These are phyloP conservation scores for Gymnopilus junonius DNA, from an alignment of 768 basidiomycete genomes.

Conservation along the genomic window DNA sequence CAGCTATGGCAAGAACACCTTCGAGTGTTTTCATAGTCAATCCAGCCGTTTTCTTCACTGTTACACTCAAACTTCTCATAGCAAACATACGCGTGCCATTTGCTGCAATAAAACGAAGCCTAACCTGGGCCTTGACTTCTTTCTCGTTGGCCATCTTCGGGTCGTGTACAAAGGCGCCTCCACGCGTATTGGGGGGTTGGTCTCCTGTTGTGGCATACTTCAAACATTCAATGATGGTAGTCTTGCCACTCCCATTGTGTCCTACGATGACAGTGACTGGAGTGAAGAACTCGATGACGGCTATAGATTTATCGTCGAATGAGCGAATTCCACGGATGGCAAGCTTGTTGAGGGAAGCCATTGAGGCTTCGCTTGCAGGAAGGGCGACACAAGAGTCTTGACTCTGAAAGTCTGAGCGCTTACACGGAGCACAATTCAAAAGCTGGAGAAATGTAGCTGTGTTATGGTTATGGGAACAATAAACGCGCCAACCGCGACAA, in stretches of 20 bases:
- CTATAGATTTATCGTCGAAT: conserved; percentile 93
- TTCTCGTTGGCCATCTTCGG: conserved; percentile 99
- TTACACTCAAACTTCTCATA: conserved; percentile 89
- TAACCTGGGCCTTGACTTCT: conserved; percentile 98
- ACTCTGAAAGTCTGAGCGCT: background rate
- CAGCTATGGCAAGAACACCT: conserved; percentile 79
- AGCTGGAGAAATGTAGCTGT: background rate
- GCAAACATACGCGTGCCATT: conserved; percentile 92
- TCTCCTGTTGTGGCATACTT: conserved; percentile 99
- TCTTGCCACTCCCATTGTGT: conserved; percentile 98
- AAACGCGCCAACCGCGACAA: conserved; percentile 3
- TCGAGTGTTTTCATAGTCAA: conserved; percentile 98
- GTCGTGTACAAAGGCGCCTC: conserved; percentile 98
- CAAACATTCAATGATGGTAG: conserved; percentile 98
- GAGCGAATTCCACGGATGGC: conserved; percentile 94
- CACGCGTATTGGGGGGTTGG: conserved; percentile 95
- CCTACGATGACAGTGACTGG: conserved; percentile 99
- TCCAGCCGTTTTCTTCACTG: conserved; percentile 85
- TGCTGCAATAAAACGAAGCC: conserved; percentile 88
- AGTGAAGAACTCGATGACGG: conserved; percentile 95
- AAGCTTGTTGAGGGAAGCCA: conserved; percentile 90
- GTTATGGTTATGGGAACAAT: conserved; percentile 4
- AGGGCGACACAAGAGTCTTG: background rate
- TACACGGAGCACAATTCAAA: background rate
- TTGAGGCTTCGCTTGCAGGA: conserved; percentile 26